A percentile compares a stretch with the other conserved stretches of the same genome.
Conservation (phyloP, 2,329 filamentous ascomycete genomes). For the Chrysosporium keratinophilum region DNA sequence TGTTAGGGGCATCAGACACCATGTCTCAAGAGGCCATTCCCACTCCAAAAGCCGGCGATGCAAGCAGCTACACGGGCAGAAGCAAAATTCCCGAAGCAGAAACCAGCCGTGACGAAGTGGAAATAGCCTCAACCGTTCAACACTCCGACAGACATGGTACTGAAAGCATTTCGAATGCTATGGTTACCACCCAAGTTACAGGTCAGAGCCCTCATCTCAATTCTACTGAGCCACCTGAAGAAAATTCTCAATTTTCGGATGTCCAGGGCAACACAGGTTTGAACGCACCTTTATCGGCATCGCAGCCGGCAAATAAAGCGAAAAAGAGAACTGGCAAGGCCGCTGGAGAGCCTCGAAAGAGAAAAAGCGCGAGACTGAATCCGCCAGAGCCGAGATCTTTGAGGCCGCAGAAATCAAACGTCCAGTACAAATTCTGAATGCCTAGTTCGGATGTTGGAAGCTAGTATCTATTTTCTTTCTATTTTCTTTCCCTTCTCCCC, state of each 20-base stretch:
- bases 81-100: neutral
- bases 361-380: conserved; percentile 9
- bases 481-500: too few species aligned
- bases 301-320: neutral
- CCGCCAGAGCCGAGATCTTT: conserved; percentile 1
- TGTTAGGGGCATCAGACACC: neutral
- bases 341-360: neutral
- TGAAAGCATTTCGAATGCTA: neutral
- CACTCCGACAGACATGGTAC: neutral
- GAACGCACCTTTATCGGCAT: neutral
- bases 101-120: neutral
- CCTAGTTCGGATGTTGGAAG: neutral
- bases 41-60: too few species aligned
- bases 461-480: neutral
- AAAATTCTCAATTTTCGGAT: neutral
- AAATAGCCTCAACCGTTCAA: neutral
- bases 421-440: conserved; percentile 8
- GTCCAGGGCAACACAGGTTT: neutral
- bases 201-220: neutral
- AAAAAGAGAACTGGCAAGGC: neutral
- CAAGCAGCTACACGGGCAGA: too few species aligned
- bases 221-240: neutral
- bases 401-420: neutral
- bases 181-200: neutral
- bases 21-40: too few species aligned